These are phyloP conservation scores for Coemansia sp. DNA, from an alignment of 192 early-diverging fungal genomes.

Conservation along the genomic window DNA sequence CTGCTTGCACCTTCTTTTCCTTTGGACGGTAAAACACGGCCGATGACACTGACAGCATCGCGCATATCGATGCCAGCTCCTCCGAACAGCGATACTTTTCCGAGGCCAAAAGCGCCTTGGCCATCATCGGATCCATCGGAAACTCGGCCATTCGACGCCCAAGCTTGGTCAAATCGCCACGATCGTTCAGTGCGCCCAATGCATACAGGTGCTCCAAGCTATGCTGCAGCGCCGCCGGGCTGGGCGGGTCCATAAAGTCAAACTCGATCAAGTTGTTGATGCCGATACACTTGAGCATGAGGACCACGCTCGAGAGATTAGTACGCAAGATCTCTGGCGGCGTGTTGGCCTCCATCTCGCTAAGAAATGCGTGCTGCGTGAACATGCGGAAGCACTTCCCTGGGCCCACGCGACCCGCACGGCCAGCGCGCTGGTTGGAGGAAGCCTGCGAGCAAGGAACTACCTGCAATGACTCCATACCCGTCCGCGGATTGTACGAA, in stretches of 20 bases:
- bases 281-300: slow-evolving; percentile 93
- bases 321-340: slow-evolving; percentile 97
- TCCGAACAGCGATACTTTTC: slow-evolving; percentile 95
- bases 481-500: slow-evolving; percentile 90
- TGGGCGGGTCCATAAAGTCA: slow-evolving; percentile 99
- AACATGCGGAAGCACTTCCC: slow-evolving; percentile 98
- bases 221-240: slow-evolving; percentile 87
- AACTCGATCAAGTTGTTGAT: slow-evolving; percentile 97
- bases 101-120: slow-evolving; percentile 88
- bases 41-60: slow-evolving; percentile 89
- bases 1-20: slow-evolving; percentile 91
- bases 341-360: slow-evolving; percentile 95
- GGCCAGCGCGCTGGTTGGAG: slow-evolving; percentile 91
- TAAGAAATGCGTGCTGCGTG: slow-evolving; percentile 87
- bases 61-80: slow-evolving; percentile 88
- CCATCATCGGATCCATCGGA: slow-evolving; percentile 94
- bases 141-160: slow-evolving; percentile 99
- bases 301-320: slow-evolving; percentile 89
- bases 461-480: slow-evolving; percentile 97
- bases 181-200: slow-evolving; percentile 89
- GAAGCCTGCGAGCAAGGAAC: slow-evolving; percentile 94
- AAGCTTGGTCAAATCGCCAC: slow-evolving; percentile 92
- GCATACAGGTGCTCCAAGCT: slow-evolving; percentile 92
- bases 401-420: slow-evolving; percentile 95
- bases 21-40: slow-evolving; percentile 86